Conservation (phyloP, 2,329 filamentous ascomycete species). For the Aureobasidium mangrovei region DNA sequence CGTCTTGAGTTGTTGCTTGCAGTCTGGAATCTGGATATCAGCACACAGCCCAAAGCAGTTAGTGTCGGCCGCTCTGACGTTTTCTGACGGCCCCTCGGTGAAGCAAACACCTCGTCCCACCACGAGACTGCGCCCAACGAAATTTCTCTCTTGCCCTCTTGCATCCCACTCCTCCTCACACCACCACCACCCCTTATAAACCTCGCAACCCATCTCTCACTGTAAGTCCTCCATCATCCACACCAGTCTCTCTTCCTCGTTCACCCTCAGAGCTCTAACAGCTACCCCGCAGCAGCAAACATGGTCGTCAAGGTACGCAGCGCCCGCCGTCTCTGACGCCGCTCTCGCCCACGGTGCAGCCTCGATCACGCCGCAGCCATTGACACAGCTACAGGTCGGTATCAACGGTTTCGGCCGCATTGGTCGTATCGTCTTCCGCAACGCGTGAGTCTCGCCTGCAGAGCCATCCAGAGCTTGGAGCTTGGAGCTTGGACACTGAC, state of each 20-base stretch:
- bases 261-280: conserved; percentile 14
- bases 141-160: conserved; percentile 10
- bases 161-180: conserved; percentile 2
- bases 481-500: conserved; percentile 17
- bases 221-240: not conserved
- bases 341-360: not conserved
- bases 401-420: conserved; percentile 99
- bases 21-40: not conserved
- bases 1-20: not conserved
- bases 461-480: not conserved
- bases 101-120: not conserved
- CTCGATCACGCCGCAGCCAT: conserved; percentile 11
- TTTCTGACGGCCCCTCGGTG: not conserved
- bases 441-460: conserved; percentile 55
- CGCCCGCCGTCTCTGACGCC: conserved; percentile 8
- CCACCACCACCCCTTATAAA: conserved; percentile 3
- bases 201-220: not conserved
- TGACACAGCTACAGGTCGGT: conserved; percentile 60
- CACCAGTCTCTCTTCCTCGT: not conserved
- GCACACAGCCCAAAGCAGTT: not conserved
- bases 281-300: conserved; percentile 20
- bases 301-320: conserved; percentile 40
- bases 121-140: conserved; percentile 12
- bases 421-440: conserved; percentile 98
- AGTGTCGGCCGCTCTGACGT: not conserved